phyloP scores from a whole-genome alignment of 805 yeast species.

The Trichomonascus vanleenenianus region DNA sequence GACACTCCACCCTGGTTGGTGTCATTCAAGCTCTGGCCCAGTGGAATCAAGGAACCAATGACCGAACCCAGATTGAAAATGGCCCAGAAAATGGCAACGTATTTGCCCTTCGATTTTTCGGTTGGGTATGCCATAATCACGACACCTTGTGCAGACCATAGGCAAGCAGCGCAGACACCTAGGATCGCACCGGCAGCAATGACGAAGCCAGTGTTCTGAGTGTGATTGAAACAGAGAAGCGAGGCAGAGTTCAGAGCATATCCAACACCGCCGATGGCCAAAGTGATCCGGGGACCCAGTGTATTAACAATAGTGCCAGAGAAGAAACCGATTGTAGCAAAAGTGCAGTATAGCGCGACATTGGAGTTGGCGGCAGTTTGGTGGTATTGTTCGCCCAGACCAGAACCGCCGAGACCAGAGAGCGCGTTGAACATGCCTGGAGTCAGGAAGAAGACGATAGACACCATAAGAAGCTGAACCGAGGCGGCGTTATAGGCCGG shows the following conservation, averaged over 20 bases:
- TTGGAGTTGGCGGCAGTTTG: conserved; percentile 44
- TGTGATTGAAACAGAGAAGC: conserved; percentile 37
- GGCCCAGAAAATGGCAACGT: conserved; percentile 50
- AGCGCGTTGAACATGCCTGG: conserved; percentile 49
- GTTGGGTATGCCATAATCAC: conserved; percentile 51
- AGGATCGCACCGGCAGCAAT: conserved; percentile 51
- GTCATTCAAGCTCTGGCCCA: conserved; percentile 40
- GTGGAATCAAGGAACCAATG: conserved; percentile 51
- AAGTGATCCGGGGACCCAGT: conserved; percentile 39
- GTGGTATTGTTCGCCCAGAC: conserved; percentile 25
- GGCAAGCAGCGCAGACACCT: conserved; percentile 46
- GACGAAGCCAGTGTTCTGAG: conserved; percentile 41
- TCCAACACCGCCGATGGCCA: conserved; percentile 40
- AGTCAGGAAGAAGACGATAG: conserved; percentile 42
- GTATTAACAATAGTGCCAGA: conserved; percentile 47
- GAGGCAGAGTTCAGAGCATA: conserved; percentile 41
- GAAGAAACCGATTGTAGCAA: conserved; percentile 51
- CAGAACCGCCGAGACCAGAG: conserved; percentile 44
- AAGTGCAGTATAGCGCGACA: conserved; percentile 46
- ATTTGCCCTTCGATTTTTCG: conserved; percentile 45
- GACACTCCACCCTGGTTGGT: conserved; percentile 28
- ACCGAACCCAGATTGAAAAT: conserved; percentile 57
- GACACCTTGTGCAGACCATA: conserved; percentile 56
- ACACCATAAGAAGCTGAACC: conserved; percentile 39
- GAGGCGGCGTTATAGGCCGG: conserved; percentile 35